Conservation (phyloP, 441 rosid genomes). For the Rhodomyrtus psidioides region DNA sequence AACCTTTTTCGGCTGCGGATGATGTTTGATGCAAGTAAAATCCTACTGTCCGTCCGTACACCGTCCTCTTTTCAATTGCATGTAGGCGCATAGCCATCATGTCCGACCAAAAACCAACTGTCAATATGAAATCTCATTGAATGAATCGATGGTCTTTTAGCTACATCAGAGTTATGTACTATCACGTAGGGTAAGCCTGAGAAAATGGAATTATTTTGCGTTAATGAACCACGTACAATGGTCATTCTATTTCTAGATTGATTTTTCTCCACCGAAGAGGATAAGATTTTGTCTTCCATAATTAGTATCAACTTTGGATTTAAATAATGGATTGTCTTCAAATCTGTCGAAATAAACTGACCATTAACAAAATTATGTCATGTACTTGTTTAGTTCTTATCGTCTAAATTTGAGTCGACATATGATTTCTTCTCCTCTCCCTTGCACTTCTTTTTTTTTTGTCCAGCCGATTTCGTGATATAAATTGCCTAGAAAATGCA, state of each 20-base stretch:
- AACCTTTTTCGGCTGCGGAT: background rate
- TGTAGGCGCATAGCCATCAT: background rate
- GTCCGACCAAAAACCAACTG: background rate
- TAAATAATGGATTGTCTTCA: background rate
- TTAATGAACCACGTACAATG: background rate
- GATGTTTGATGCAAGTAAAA: background rate
- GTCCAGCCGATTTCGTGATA: background rate
- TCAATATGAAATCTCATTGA: background rate
- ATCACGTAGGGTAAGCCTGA: background rate
- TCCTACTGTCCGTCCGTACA: background rate
- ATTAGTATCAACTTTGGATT: background rate
- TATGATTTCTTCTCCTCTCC: background rate
- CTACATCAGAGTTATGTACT: background rate
- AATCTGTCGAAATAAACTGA: background rate
- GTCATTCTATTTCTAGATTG: background rate
- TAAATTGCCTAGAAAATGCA: background rate
- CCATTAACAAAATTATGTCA: background rate
- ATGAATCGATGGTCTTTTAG: background rate
- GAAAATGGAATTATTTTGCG: background rate
- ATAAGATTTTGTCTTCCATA: background rate
- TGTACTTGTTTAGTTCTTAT: background rate
- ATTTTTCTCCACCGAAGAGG: background rate
- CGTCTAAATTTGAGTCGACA: background rate
- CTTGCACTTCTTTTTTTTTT: accelerated
- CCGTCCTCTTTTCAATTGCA: background rate